Evolutionary conservation across 805 yeast species (phyloP).

Genomic region (Lipomyces kockii): DNA sequence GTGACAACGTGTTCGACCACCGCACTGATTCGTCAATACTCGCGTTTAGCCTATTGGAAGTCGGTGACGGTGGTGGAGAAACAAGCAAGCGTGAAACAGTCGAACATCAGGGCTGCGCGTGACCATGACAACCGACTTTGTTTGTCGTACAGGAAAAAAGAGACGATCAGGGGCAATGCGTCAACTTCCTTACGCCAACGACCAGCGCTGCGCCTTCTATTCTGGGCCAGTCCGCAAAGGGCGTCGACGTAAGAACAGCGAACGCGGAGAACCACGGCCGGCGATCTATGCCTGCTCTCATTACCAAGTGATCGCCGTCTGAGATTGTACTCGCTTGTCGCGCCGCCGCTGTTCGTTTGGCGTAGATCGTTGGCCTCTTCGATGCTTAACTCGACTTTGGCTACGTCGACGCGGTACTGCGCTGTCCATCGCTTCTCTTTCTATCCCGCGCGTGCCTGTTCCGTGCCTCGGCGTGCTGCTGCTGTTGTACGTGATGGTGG

Average conservation of each 20-base stretch:
- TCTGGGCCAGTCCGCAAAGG: not conserved
- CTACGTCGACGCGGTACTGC: too few species aligned
- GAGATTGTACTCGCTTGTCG: not conserved
- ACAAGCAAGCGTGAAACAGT: not conserved
- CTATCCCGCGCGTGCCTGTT: not conserved
- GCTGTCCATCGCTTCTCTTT: constrained; percentile 1
- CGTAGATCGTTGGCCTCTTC: not conserved
- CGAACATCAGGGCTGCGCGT: not conserved
- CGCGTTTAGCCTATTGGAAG: not conserved
- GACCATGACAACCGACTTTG: not conserved
- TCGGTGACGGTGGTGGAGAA: not conserved
- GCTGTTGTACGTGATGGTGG: not conserved
- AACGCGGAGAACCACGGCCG: not conserved
- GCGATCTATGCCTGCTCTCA: not conserved
- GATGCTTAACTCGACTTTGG: not conserved
- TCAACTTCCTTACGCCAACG: not conserved
- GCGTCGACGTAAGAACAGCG: not conserved
- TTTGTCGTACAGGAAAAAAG: not conserved
- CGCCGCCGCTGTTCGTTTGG: not conserved
- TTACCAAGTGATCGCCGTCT: not conserved
- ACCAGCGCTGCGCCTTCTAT: not conserved
- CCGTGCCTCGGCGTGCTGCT: not conserved
- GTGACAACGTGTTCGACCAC: not conserved
- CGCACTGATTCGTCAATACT: not conserved
- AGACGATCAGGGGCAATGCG: not conserved